Evolutionary conservation across 306 rosid species (phyloP).

Genomic region (Sechiopsis laciniata): DNA sequence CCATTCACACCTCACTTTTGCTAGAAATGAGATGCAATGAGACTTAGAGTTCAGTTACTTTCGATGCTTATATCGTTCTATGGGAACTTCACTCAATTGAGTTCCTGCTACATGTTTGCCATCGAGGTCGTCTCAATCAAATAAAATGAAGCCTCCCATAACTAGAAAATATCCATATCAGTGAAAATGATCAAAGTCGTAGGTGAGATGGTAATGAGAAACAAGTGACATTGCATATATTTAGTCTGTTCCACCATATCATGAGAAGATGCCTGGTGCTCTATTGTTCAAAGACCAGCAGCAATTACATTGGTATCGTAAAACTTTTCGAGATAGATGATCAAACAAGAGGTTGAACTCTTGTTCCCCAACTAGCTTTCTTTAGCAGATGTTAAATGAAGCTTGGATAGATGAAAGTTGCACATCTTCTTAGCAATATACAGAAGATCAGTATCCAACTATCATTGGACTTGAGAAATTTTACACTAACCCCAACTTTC

Average conservation of each 20-base stretch:
- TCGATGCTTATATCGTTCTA: not conserved
- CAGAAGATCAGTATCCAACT: constrained; percentile 24
- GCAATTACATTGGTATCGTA: not conserved
- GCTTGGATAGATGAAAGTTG: constrained; percentile 10
- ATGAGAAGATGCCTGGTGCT: not conserved
- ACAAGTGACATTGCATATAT: not conserved
- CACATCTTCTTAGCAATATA: constrained; percentile 26
- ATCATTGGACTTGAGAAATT: constrained; percentile 12
- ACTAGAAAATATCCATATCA: not conserved
- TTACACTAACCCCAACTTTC: constrained; percentile 12
- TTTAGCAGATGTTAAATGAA: not conserved
- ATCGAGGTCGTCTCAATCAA: not conserved
- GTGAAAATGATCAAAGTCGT: not conserved
- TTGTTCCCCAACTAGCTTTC: not conserved
- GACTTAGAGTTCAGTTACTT: not conserved
- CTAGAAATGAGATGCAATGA: not conserved
- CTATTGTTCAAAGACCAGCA: not conserved
- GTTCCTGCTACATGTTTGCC: not conserved
- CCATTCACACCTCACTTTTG: not conserved
- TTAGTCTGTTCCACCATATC: not conserved
- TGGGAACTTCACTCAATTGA: not conserved
- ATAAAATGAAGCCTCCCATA: not conserved
- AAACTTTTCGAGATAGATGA: not conserved
- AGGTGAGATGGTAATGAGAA: not conserved
- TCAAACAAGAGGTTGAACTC: not conserved